These are phyloP conservation scores for Suillus fuscotomentosus DNA, from an alignment of 768 basidiomycete species.

Conservation along the genomic window DNA sequence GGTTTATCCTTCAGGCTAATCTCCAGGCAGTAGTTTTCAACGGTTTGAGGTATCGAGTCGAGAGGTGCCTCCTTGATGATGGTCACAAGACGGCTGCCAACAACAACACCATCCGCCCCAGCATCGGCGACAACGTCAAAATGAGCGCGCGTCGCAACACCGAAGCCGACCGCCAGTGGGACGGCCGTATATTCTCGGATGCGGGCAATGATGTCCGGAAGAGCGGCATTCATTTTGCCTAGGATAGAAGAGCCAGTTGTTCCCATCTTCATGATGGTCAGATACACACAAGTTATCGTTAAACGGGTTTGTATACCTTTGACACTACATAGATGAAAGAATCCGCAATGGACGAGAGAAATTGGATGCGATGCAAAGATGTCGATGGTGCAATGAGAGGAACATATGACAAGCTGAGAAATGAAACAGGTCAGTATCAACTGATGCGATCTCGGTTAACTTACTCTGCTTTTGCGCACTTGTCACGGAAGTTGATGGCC, in stretches of 20 bases:
- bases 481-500: conserved; percentile 84
- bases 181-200: conserved; percentile 76
- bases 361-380: conserved; percentile 80
- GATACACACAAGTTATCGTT: background rate
- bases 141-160: conserved; percentile 87
- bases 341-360: conserved; percentile 91
- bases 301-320: conserved; percentile 51
- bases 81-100: conserved; percentile 83
- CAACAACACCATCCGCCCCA: conserved; percentile 94
- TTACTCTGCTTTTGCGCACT: conserved; percentile 79
- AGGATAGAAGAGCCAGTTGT: conserved; percentile 90
- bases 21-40: conserved; percentile 74
- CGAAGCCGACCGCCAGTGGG: conserved; percentile 95
- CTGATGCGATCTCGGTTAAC: conserved; percentile 29
- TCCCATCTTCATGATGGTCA: conserved; percentile 71
- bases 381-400: conserved; percentile 96
- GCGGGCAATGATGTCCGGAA: conserved; percentile 82
- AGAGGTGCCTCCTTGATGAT: conserved; percentile 68
- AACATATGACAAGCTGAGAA: conserved; percentile 82
- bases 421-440: conserved; percentile 5
- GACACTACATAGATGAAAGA: conserved; percentile 99
- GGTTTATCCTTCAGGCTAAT: conserved; percentile 50
- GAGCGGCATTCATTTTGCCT: conserved; percentile 65
- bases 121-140: conserved; percentile 82
- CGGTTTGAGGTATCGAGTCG: conserved; percentile 47